Base-by-base conservation (phyloP, 441 rosid genomes). In the Bruguiera hainesii region DNA sequence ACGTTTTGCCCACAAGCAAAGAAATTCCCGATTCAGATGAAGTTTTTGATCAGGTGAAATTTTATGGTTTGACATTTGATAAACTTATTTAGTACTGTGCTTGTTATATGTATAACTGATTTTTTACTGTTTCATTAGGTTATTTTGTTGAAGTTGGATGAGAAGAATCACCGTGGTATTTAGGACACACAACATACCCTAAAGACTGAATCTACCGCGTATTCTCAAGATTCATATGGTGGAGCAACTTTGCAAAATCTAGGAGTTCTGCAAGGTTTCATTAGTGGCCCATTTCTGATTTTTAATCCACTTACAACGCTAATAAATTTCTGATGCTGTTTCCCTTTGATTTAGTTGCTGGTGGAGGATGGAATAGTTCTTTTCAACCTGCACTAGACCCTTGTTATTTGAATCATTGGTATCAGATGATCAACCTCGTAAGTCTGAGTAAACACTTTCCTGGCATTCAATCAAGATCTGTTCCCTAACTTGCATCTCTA, bases 11-110 rank as follows among this genome's bases (percentile, higher is more conserved):
- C 13, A 37, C 20, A 63, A 72, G 77, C 71, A 73, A 52, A 67
- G 78, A 79, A 33, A 64, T 65, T 68, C 67, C 69, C 21, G 67
- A 50, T 20, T 63, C 77, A n/a, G 76, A 72, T 60, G 81, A 81
- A 37, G 48, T 63, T 64, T 79, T 70, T 50, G 70, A 74, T 62
- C 63, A 76, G 81, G 77, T 76, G 63, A 56, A 48, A 55, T 5
- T 25, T 30, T 57, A 18, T n/a, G 62, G 46, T 19, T 56, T 60
- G 6, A 35, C 42, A 5, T 39, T 20, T 6, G 13, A 35, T 35
- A 19, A 29, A 18, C 16, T 18, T n/a, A 21, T 35, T 61, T 29
- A 16, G 21, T 11, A 19, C 28, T 37, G 18, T 48, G 25, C 65
- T 39, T 11, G 25, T 39, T 18, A 3, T 23, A 5, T 35, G 26